These are phyloP conservation scores for Exophiala sideris DNA, from an alignment of 2,329 filamentous ascomycete genomes.

Conservation along the genomic window DNA sequence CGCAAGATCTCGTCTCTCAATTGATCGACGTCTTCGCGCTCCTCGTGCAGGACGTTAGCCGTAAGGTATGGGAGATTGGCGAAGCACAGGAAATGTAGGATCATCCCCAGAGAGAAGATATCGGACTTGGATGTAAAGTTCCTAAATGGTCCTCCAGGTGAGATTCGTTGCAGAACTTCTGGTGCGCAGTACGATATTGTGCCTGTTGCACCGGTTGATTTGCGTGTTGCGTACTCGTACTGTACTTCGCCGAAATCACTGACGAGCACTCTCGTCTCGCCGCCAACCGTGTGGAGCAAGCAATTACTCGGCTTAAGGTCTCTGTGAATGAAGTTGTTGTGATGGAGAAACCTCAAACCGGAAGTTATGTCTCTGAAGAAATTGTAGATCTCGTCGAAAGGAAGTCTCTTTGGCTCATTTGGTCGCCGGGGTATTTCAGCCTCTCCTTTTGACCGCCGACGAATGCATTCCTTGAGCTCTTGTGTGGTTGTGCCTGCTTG, in stretches of 20 bases:
- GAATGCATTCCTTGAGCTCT: conserved; percentile 81
- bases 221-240: conserved; percentile 72
- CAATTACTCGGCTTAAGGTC: conserved; percentile 97
- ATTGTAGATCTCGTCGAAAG: conserved; percentile 92
- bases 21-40: conserved; percentile 83
- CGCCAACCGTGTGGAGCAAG: conserved; percentile 72
- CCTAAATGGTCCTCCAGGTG: conserved; percentile 66
- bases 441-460: conserved; percentile 76
- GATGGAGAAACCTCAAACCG: conserved; percentile 83
- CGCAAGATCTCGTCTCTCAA: conserved; percentile 79
- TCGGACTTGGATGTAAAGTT: conserved; percentile 98
- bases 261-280: conserved; percentile 74
- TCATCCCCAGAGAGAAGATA: conserved; percentile 98
- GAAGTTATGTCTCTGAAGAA: conserved; percentile 95
- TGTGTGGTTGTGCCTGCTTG: conserved; percentile 67
- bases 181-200: conserved; percentile 98
- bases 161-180: conserved; percentile 72
- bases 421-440: conserved; percentile 49
- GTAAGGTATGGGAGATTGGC: conserved; percentile 78
- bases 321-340: conserved; percentile 89
- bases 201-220: conserved; percentile 87
- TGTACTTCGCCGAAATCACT: conserved; percentile 99
- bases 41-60: conserved; percentile 82
- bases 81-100: conserved; percentile 97
- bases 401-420: conserved; percentile 53